A percentile compares a stretch with the other conserved stretches of the same genome.
phyloP scores from a whole-genome alignment of 352 stramenopile species.

The Aphanomyces cochlioides region DNA sequence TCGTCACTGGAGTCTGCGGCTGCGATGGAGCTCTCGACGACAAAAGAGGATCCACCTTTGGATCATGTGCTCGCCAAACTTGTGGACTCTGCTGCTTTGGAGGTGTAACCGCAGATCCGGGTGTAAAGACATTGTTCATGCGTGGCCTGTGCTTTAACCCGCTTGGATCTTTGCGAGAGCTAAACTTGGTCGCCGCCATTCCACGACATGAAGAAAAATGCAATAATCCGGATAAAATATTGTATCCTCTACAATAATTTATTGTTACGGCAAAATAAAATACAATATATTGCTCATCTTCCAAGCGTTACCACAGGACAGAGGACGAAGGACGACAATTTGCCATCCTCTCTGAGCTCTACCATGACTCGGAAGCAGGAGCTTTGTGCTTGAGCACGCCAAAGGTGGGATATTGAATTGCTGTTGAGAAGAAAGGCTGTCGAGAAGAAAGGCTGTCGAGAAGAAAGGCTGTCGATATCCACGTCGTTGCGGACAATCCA shows the following conservation, averaged over 20 bases:
- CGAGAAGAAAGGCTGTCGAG: too few relatives aligned
- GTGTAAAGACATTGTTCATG: not conserved
- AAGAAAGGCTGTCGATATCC: too few relatives aligned
- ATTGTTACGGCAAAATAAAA: not conserved
- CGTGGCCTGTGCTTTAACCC: not conserved
- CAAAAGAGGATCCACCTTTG: constrained; percentile 13
- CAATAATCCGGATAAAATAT: not conserved
- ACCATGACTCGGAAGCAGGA: too few relatives aligned
- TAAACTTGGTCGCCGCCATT: not conserved
- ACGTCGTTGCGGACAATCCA: too few relatives aligned
- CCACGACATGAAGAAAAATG: constrained; percentile 4
- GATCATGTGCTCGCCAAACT: constrained; percentile 25
- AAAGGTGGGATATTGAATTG: too few relatives aligned
- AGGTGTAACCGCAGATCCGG: not conserved
- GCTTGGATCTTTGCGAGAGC: not conserved
- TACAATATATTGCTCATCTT: too few relatives aligned
- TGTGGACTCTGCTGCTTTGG: not conserved
- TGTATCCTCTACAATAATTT: not conserved
- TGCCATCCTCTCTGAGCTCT: too few relatives aligned
- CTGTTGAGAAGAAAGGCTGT: too few relatives aligned
- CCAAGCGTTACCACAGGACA: too few relatives aligned
- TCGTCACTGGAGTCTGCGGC: not conserved
- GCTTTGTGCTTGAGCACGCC: too few relatives aligned
- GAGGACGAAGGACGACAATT: too few relatives aligned
- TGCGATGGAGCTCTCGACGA: not conserved